Percentiles rank a stretch among this genome's conserved stretches.
Evolutionary conservation across 1,284 basidiomycete species (phyloP).

Genomic region (Sporisorium reilianum): DNA sequence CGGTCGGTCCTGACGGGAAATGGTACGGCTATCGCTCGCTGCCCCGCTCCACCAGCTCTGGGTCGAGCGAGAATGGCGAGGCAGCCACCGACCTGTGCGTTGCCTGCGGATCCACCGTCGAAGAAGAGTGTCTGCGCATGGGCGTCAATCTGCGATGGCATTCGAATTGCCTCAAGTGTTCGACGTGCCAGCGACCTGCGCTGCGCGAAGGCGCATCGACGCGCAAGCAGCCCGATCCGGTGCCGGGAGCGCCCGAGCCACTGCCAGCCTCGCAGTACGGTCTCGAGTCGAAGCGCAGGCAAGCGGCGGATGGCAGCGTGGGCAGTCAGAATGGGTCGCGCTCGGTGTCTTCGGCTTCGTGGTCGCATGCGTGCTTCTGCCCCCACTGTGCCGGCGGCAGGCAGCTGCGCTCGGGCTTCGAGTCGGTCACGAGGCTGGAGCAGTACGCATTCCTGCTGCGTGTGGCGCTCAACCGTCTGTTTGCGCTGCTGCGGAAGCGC

Average conservation of each 20-base stretch:
- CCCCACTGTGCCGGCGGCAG: conserved; percentile 75
- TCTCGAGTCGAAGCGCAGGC: conserved; percentile 51
- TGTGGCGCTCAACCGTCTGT: conserved; percentile 91
- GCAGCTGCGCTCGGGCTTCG: conserved; percentile 76
- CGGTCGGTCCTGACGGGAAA: conserved; percentile 45
- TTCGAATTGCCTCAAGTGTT: conserved; percentile 87
- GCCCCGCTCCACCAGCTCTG: conserved; percentile 58
- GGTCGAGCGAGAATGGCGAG: conserved; percentile 58
- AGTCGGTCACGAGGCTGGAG: conserved; percentile 91
- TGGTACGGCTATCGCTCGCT: conserved; percentile 65
- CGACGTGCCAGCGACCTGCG: conserved; percentile 74
- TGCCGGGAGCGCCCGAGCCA: conserved; percentile 38
- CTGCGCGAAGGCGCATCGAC: conserved; percentile 39
- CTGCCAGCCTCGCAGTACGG: conserved; percentile 56
- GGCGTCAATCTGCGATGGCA: conserved; percentile 98
- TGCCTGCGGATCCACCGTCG: conserved; percentile 87
- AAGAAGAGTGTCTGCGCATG: conserved; percentile 94
- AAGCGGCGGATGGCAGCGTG: conserved; percentile 16
- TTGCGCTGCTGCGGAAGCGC: conserved; percentile 88
- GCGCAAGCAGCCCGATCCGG: conserved; percentile 36
- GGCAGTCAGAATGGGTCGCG: conserved; percentile 19
- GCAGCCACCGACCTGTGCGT: conserved; percentile 84
- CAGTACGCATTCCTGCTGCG: conserved; percentile 98
- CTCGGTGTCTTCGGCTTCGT: conserved; percentile 11
- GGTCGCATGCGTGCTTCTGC: conserved; percentile 73